A percentile compares a stretch with the other conserved stretches of the same genome.
Evolutionary conservation across 2,329 filamentous ascomycete genomes (phyloP).

Genomic region (Pseudogymnoascus sp.): DNA sequence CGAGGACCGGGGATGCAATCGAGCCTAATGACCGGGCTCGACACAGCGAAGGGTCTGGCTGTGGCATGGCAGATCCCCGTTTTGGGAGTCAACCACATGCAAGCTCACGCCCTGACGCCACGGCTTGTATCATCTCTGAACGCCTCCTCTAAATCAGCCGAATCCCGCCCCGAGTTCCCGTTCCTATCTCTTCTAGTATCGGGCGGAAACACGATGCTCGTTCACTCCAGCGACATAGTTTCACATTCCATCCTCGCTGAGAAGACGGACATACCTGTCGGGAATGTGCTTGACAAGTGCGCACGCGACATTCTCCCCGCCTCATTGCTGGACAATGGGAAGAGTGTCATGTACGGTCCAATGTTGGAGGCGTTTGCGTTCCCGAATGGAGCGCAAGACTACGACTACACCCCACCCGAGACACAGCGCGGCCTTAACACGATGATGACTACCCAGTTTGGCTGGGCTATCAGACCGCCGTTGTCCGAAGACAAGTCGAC

Average conservation of each 20-base stretch:
- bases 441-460: conserved; percentile 37
- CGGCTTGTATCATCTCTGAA: conserved; percentile 59
- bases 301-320: conserved; percentile 67
- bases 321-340: conserved; percentile 42
- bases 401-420: conserved; percentile 42
- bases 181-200: conserved; percentile 86
- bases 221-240: conserved; percentile 60
- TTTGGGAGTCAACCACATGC: conserved; percentile 91
- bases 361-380: conserved; percentile 76
- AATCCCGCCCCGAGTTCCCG: conserved; percentile 54
- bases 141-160: conserved; percentile 13
- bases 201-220: conserved; percentile 83
- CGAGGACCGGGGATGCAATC: conserved; percentile 82
- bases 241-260: conserved; percentile 66
- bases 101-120: conserved; percentile 86
- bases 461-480: conserved; percentile 64
- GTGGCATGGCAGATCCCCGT: conserved; percentile 76
- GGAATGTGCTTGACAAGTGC: conserved; percentile 82
- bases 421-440: conserved; percentile 47
- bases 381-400: conserved; percentile 32
- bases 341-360: conserved; percentile 70
- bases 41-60: conserved; percentile 79
- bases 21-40: conserved; percentile 68
- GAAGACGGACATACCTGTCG: conserved; percentile 75
- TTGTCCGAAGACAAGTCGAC: conserved; percentile 41